These are phyloP conservation scores for Tricholoma flavovirens DNA, from an alignment of 768 basidiomycete genomes.

Conservation along the genomic window DNA sequence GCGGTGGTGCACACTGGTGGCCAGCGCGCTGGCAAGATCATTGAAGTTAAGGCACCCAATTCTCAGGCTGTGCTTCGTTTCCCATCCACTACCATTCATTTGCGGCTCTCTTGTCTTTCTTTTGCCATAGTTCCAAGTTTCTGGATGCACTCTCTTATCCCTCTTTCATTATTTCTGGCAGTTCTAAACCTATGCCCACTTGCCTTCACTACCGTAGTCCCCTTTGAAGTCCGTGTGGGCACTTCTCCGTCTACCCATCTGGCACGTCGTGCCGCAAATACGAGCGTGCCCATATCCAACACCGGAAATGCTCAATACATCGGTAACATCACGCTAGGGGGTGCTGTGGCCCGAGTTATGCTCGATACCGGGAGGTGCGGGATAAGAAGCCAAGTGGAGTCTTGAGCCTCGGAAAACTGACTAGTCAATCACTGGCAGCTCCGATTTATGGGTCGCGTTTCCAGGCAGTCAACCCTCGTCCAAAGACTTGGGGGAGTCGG, in stretches of 20 bases:
- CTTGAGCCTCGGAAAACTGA: constrained; percentile 1
- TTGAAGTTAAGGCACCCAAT: not conserved
- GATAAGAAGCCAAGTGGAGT: not conserved
- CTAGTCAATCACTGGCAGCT: constrained; percentile 39
- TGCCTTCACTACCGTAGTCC: constrained; percentile 33
- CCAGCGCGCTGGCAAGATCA: too few relatives aligned
- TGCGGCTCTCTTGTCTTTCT: constrained; percentile 16
- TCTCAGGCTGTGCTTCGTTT: not conserved
- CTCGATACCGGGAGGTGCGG: constrained; percentile 74
- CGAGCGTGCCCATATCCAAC: constrained; percentile 47
- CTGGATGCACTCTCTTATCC: constrained; percentile 35
- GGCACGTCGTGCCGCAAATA: constrained; percentile 22
- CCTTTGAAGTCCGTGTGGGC: constrained; percentile 31
- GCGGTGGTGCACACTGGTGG: too few relatives aligned
- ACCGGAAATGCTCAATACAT: constrained; percentile 72
- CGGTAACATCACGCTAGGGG: constrained; percentile 64
- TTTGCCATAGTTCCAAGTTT: constrained; percentile 14
- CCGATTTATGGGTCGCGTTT: constrained; percentile 70
- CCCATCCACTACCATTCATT: constrained; percentile 3
- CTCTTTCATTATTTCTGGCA: constrained; percentile 37
- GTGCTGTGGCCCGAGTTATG: constrained; percentile 50
- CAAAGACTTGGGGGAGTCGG: constrained; percentile 49
- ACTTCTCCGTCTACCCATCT: constrained; percentile 19
- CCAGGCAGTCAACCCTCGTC: constrained; percentile 39
- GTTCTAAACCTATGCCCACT: constrained; percentile 27